Conservation (phyloP, 1,284 basidiomycete genomes). For the Mycena citricolor region DNA sequence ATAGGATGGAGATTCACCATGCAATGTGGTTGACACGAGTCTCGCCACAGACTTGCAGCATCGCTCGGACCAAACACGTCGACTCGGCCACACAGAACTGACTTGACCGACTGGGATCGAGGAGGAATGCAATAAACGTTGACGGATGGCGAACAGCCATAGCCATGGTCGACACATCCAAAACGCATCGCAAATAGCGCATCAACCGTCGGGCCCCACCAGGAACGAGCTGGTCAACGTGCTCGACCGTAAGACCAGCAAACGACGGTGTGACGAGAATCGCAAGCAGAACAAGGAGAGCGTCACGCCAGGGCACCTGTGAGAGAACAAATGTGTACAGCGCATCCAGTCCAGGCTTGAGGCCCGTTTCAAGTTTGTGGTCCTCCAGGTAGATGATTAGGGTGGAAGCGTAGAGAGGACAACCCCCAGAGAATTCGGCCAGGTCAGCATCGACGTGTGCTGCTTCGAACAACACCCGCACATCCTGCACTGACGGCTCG, state of each 20-base stretch:
- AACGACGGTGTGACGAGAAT: conserved; percentile 13
- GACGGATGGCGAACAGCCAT: conserved; percentile 7
- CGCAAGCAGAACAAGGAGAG: conserved; percentile 8
- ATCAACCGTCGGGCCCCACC: conserved; percentile 8
- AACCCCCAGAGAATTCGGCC: conserved; percentile 11
- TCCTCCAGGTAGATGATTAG: conserved; percentile 16
- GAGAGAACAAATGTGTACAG: conserved; percentile 16
- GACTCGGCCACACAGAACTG: conserved; percentile 12
- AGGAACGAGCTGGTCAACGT: conserved; percentile 15
- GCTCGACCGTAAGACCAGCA: conserved; percentile 5
- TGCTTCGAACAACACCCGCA: conserved; percentile 11
- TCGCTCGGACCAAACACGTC: conserved; percentile 9
- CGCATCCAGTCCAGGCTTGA: conserved; percentile 9
- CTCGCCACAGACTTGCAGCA: conserved; percentile 9
- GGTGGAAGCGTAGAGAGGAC: conserved; percentile 15
- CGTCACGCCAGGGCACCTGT: conserved; percentile 2
- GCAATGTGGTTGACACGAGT: conserved; percentile 15
- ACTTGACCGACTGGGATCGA: conserved; percentile 9
- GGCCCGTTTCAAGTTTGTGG: conserved; percentile 3
- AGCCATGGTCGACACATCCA: background rate
- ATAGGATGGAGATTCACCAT: conserved; percentile 9
- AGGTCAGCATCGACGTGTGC: conserved; percentile 3
- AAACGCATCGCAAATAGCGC: conserved; percentile 7
- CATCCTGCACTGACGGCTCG: conserved; percentile 10
- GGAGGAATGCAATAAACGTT: conserved; percentile 18